phyloP scores from a whole-genome alignment of 768 basidiomycete genomes.

The Hysterangium stoloniferum region DNA sequence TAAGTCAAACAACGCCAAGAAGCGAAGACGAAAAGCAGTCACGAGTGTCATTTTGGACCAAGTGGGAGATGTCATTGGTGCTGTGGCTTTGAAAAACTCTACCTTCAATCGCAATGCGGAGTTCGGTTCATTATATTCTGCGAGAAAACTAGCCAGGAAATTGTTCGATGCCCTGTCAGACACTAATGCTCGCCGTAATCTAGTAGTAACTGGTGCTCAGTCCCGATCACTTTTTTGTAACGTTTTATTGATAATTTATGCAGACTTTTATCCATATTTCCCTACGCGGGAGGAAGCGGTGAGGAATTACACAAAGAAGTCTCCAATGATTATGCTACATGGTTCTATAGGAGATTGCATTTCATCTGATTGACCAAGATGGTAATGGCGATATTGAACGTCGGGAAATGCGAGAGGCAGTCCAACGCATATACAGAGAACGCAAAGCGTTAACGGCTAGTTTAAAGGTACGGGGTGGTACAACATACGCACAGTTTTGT shows the following conservation, averaged over 20 bases:
- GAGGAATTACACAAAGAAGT: conserved; percentile 18
- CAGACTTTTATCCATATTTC: conserved; percentile 78
- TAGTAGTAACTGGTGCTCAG: conserved; percentile 54
- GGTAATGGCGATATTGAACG: conserved; percentile 77
- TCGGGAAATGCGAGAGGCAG: conserved; percentile 75
- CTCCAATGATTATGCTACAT: too few relatives aligned
- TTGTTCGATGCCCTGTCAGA: conserved; percentile 56
- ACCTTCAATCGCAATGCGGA: conserved; percentile 49
- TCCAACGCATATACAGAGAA: conserved; percentile 73
- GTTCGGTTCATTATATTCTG: conserved; percentile 51
- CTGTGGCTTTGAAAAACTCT: conserved; percentile 62
- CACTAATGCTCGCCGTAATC: conserved; percentile 49
- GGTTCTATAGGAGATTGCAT: conserved; percentile 49
- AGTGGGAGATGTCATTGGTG: conserved; percentile 57
- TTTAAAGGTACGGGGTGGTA: conserved; percentile 44
- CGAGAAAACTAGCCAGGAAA: conserved; percentile 59
- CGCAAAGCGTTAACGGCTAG: conserved; percentile 63
- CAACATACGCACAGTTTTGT: neutral
- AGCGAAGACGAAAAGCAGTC: conserved; percentile 44
- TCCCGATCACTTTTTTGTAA: neutral
- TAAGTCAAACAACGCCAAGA: conserved; percentile 26
- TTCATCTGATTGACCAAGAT: conserved; percentile 69
- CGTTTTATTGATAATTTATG: conserved; percentile 3
- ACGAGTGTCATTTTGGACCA: conserved; percentile 66
- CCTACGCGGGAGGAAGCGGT: conserved; percentile 64